A percentile compares a stretch with the other conserved stretches of the same genome.
Evolutionary conservation across 179 eudicot species (phyloP).

Genomic region (Drosera spatulata): DNA sequence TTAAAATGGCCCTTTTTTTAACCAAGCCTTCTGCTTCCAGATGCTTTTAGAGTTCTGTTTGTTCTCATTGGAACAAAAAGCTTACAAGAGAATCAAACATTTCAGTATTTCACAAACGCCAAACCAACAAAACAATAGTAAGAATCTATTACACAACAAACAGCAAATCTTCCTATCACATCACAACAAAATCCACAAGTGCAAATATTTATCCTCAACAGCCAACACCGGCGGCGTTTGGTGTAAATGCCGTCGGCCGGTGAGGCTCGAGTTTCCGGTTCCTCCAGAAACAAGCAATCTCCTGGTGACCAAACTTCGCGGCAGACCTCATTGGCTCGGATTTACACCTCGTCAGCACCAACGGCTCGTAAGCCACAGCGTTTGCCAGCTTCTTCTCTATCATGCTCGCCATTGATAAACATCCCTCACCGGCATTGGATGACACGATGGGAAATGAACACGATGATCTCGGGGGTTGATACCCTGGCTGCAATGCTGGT

Average conservation of each 20-base stretch:
- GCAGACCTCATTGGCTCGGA: slow-evolving; percentile 87
- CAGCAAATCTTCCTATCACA: too few relatives aligned
- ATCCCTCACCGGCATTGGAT: slow-evolving; percentile 9
- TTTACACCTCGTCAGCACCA: slow-evolving; percentile 71
- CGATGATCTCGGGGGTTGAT: slow-evolving; percentile 56
- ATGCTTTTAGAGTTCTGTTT: too few relatives aligned
- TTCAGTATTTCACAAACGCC: too few relatives aligned
- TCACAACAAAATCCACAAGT: neutral
- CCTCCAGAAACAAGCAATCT: slow-evolving; percentile 44
- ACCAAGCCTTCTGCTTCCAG: too few relatives aligned
- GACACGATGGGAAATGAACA: slow-evolving; percentile 48
- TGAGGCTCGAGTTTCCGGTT: slow-evolving; percentile 63
- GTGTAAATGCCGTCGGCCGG: slow-evolving; percentile 41
- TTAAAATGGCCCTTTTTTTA: too few relatives aligned
- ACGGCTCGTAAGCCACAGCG: slow-evolving; percentile 65
- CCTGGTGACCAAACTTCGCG: slow-evolving; percentile 31
- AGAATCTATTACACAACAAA: too few relatives aligned
- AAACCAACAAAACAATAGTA: too few relatives aligned
- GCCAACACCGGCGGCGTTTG: slow-evolving; percentile 42
- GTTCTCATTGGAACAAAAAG: too few relatives aligned
- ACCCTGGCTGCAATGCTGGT: neutral
- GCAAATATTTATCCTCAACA: slow-evolving; percentile 16
- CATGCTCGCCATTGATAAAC: slow-evolving; percentile 43
- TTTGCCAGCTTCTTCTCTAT: slow-evolving; percentile 56
- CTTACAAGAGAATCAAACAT: too few relatives aligned